phyloP scores from a whole-genome alignment of 1,139 yeast genomes.

The Nakaseomyces bracarensis region DNA sequence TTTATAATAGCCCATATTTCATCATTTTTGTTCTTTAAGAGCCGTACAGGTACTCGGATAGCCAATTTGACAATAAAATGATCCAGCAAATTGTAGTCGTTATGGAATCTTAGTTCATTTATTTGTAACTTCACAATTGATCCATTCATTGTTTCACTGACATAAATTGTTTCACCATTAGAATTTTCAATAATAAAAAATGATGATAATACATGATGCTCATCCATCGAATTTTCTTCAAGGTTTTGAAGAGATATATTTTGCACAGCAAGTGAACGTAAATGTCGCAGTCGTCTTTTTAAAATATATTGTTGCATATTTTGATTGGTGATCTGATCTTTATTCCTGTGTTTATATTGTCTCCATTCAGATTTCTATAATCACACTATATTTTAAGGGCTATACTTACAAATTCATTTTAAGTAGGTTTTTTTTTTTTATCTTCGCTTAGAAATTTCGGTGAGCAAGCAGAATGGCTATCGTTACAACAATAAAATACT shows the following conservation, averaged over 20 bases:
- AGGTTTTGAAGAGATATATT: conserved; percentile 14
- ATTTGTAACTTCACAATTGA: conserved; percentile 16
- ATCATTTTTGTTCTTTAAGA: conserved; percentile 5
- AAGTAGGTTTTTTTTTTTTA: not conserved
- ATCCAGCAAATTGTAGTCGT: conserved; percentile 10
- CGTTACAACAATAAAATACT: no score
- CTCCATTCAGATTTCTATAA: not conserved
- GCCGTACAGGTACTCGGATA: conserved; percentile 18
- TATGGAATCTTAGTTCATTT: conserved; percentile 21
- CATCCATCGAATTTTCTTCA: conserved; percentile 6
- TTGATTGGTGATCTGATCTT: no score
- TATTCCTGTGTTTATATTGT: no score
- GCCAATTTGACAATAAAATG: conserved; percentile 17
- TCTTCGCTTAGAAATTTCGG: not conserved
- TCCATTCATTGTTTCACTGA: conserved; percentile 25
- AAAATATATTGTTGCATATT: conserved; percentile 11
- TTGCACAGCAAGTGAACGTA: conserved; percentile 20
- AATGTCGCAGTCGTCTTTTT: conserved; percentile 23
- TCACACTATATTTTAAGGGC: not conserved
- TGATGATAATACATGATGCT: conserved; percentile 13
- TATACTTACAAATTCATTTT: not conserved
- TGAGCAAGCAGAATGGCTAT: no score
- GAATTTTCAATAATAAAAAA: conserved; percentile 21
- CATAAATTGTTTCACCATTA: conserved; percentile 18
- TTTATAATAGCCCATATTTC: conserved; percentile 19